These are phyloP conservation scores for Aspergillus ochraceus DNA, from an alignment of 2,329 filamentous ascomycete species.

Conservation along the genomic window DNA sequence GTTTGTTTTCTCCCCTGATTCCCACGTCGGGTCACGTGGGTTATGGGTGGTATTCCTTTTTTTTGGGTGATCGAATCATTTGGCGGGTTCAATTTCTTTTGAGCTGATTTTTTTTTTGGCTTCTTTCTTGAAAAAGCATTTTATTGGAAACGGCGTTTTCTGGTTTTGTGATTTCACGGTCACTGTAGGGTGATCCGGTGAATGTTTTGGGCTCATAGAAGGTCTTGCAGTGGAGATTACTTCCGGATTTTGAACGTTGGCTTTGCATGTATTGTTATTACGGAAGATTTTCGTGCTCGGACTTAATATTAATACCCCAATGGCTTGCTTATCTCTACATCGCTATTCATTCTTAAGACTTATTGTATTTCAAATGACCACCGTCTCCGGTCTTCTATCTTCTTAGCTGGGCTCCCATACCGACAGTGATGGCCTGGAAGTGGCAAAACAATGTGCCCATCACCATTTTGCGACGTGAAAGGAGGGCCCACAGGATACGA, in stretches of 20 bases:
- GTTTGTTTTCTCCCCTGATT: not conserved
- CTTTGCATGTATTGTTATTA: slow-evolving; percentile 14
- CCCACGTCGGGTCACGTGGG: slow-evolving; percentile 21
- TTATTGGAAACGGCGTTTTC: not conserved
- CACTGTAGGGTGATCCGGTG: not conserved
- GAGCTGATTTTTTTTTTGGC: slow-evolving; percentile 2
- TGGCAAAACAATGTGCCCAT: not conserved
- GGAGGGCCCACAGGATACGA: not conserved
- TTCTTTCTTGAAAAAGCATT: slow-evolving; percentile 10
- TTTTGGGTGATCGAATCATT: slow-evolving; percentile 4
- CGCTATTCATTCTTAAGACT: not conserved
- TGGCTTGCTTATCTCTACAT: slow-evolving; percentile 10
- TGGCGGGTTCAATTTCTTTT: slow-evolving; percentile 4
- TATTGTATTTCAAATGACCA: not conserved
- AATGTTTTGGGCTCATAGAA: slow-evolving; percentile 12
- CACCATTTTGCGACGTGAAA: not conserved
- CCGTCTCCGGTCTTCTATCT: not conserved
- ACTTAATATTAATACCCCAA: slow-evolving; percentile 25
- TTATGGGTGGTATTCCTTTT: not conserved
- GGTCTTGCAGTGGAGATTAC: slow-evolving; percentile 8
- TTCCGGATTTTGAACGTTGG: slow-evolving; percentile 1
- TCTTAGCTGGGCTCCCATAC: not conserved
- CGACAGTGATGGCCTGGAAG: not conserved
- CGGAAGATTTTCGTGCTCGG: slow-evolving; percentile 13
- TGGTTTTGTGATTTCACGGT: slow-evolving; percentile 1